Percentiles rank a stretch among this genome's conserved stretches.
Conservation (phyloP, 1,139 yeast species). For the Candida sanyaensis region DNA sequence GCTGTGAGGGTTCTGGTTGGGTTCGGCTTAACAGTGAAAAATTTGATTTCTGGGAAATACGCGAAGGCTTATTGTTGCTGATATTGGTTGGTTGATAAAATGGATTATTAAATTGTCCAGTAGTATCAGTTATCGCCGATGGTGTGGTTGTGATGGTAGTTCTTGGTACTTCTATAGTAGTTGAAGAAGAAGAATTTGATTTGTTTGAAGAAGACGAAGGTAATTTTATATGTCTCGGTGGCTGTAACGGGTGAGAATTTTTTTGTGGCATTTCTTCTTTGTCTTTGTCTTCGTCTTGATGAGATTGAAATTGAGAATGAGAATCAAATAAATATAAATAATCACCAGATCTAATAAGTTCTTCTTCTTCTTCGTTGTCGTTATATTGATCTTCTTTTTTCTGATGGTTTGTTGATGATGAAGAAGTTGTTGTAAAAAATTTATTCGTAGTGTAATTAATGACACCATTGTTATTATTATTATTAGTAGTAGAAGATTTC, state of each 20-base stretch:
- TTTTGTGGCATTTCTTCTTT: conserved; percentile 1
- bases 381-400: background rate
- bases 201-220: conserved; percentile 1
- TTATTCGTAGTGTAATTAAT: background rate
- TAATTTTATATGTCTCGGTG: conserved; percentile 9
- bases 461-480: background rate
- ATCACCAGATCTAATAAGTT: background rate
- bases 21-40: background rate
- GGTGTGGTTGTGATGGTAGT: background rate
- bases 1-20: conserved; percentile 1
- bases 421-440: background rate
- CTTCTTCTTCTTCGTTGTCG: background rate
- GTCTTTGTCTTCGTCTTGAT: background rate
- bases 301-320: background rate
- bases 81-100: too few relatives aligned
- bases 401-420: background rate
- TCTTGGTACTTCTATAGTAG: background rate
- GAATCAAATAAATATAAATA: background rate
- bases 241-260: conserved; percentile 4
- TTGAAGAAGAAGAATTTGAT: background rate
- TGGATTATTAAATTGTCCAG: too few relatives aligned
- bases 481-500: background rate
- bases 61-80: background rate
- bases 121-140: background rate
- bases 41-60: conserved; percentile 1